Conservation (phyloP, 1,284 basidiomycete genomes). For the Caloboletus firmus region DNA sequence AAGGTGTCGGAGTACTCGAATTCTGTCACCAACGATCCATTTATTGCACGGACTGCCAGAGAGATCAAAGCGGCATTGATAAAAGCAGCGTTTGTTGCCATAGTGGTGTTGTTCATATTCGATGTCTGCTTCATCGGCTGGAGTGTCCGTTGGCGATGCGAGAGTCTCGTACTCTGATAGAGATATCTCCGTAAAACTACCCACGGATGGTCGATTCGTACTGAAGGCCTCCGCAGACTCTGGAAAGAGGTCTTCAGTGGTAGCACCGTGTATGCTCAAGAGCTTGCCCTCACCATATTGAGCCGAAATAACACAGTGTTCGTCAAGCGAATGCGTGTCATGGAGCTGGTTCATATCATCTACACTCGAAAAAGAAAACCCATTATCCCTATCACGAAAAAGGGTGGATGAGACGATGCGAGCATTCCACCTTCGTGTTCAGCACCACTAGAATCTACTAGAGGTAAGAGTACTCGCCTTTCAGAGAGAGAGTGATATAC, state of each 20-base stretch:
- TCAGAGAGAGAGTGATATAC: neutral
- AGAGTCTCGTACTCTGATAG: neutral
- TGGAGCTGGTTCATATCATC: too few species aligned
- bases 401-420: too few species aligned
- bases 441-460: too few species aligned
- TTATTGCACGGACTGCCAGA: conserved; percentile 26
- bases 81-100: conserved; percentile 17
- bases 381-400: too few species aligned
- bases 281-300: too few species aligned
- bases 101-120: conserved; percentile 22
- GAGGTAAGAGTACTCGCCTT: neutral
- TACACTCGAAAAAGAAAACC: too few species aligned
- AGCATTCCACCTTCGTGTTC: too few species aligned
- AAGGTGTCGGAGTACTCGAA: conserved; percentile 27
- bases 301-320: too few species aligned
- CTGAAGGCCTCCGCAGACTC: neutral
- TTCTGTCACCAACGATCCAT: conserved; percentile 29
- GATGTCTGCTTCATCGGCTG: conserved; percentile 21
- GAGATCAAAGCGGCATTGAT: conserved; percentile 30
- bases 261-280: too few species aligned
- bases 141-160: neutral
- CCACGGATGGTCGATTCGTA: conserved; percentile 2
- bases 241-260: too few species aligned
- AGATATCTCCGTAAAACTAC: neutral
- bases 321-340: too few species aligned